Conservation (phyloP, 495 filamentous ascomycete species). For the Halenospora varia region DNA sequence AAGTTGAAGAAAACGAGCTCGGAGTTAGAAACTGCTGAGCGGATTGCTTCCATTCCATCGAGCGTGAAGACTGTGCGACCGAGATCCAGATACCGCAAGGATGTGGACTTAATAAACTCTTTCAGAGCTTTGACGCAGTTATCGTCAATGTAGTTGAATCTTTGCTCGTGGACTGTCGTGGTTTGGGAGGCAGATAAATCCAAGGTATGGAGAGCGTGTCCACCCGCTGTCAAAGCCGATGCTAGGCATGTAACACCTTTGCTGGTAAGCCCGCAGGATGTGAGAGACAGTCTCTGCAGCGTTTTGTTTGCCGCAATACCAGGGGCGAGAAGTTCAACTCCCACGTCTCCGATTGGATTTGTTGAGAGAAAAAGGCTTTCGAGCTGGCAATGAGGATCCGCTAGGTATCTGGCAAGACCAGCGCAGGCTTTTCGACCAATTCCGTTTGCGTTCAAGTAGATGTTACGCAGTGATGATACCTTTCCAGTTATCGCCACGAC, state of each 20-base stretch:
- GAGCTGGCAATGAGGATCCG: slow-evolving; percentile 24
- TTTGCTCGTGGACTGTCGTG: slow-evolving; percentile 31
- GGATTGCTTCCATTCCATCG: slow-evolving; percentile 11
- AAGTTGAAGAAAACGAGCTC: slow-evolving; percentile 16
- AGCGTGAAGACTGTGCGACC: slow-evolving; percentile 18
- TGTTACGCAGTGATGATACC: slow-evolving; percentile 23
- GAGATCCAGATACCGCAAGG: slow-evolving; percentile 25
- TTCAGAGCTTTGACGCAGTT: slow-evolving; percentile 8
- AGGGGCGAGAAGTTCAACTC: slow-evolving; percentile 22
- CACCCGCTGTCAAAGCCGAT: slow-evolving; percentile 17
- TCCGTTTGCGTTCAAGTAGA: slow-evolving; percentile 37
- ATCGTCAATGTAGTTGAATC: slow-evolving; percentile 30
- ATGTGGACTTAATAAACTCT: slow-evolving; percentile 7
- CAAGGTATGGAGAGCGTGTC: slow-evolving; percentile 23
- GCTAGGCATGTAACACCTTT: slow-evolving; percentile 24
- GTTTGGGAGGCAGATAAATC: slow-evolving; percentile 32
- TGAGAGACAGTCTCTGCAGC: slow-evolving; percentile 26
- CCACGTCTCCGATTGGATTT: slow-evolving; percentile 31
- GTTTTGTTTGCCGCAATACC: slow-evolving; percentile 24
- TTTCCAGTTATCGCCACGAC: slow-evolving; percentile 26
- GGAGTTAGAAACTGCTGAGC: neutral
- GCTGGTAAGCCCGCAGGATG: slow-evolving; percentile 25
- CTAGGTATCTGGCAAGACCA: slow-evolving; percentile 29
- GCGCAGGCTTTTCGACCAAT: slow-evolving; percentile 25
- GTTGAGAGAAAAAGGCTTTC: slow-evolving; percentile 31